A percentile compares a stretch with the other conserved stretches of the same genome.
phyloP scores from a whole-genome alignment of 352 stramenopile species.

The Phytophthora ramorum region DNA sequence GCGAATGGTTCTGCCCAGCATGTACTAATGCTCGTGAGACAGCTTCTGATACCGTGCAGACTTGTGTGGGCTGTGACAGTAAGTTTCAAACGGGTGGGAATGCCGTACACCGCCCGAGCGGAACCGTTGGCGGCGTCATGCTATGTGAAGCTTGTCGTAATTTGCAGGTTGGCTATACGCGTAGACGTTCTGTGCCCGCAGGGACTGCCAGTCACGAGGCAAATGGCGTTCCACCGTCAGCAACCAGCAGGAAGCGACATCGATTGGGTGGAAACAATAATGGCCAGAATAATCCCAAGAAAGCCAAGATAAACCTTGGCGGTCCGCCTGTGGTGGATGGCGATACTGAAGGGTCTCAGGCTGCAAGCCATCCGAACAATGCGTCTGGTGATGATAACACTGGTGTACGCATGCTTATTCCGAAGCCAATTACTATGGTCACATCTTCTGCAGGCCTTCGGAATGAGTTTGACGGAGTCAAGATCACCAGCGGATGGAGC shows the following conservation, averaged over 20 bases:
- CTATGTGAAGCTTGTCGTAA: constrained; percentile 46
- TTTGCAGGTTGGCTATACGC: constrained; percentile 40
- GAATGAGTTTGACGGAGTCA: constrained; percentile 30
- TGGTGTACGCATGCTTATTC: constrained; percentile 30
- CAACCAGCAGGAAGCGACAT: constrained; percentile 29
- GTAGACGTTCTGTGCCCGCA: constrained; percentile 13
- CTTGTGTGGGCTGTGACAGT: constrained; percentile 46
- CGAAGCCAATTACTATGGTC: constrained; percentile 38
- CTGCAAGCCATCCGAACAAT: constrained; percentile 8
- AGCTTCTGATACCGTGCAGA: constrained; percentile 11
- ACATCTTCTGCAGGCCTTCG: constrained; percentile 25
- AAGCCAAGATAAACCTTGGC: constrained; percentile 20
- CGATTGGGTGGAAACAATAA: constrained; percentile 17
- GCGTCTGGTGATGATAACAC: constrained; percentile 22
- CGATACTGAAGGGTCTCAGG: constrained; percentile 4
- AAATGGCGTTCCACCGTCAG: not conserved
- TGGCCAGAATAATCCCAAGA: constrained; percentile 15
- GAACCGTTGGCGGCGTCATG: constrained; percentile 35
- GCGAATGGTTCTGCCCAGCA: constrained; percentile 56
- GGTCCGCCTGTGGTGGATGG: constrained; percentile 14
- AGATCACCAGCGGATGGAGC: constrained; percentile 27
- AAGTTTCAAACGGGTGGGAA: constrained; percentile 28
- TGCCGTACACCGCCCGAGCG: constrained; percentile 23
- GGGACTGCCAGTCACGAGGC: constrained; percentile 3
- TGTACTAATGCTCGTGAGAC: constrained; percentile 28